phyloP scores from a whole-genome alignment of 2,329 filamentous ascomycete genomes.

The Apiospora pterosperma region DNA sequence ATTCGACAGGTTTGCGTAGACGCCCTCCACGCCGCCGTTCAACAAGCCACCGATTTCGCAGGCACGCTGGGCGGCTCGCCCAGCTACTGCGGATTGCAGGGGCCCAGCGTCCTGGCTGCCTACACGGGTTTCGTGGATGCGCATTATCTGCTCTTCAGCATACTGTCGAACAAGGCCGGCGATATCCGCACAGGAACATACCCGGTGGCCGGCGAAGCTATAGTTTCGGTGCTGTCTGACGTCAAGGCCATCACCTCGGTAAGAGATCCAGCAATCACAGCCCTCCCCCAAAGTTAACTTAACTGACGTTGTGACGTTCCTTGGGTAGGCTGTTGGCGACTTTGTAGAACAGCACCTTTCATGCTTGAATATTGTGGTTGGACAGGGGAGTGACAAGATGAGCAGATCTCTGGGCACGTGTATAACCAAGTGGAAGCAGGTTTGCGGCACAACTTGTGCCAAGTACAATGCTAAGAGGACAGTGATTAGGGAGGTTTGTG shows the following conservation, averaged over 20 bases:
- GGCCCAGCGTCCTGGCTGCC: background rate
- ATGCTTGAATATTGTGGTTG: background rate
- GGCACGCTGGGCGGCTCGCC: background rate
- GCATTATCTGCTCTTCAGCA: background rate
- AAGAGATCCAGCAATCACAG: background rate
- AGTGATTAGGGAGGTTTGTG: background rate
- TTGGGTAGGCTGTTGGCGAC: background rate
- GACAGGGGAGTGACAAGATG: background rate
- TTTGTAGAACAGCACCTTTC: background rate
- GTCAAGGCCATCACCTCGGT: background rate
- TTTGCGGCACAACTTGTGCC: background rate
- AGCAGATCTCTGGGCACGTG: background rate
- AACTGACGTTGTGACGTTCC: background rate
- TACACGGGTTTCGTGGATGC: background rate
- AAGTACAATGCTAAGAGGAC: background rate
- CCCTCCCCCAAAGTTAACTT: background rate
- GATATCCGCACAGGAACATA: background rate
- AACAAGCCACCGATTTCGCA: background rate
- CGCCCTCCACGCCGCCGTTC: background rate
- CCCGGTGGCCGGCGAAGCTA: background rate
- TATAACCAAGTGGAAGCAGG: background rate
- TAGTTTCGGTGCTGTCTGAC: background rate
- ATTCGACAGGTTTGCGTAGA: background rate
- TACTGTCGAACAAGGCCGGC: background rate
- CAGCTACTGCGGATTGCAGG: background rate